Evolutionary conservation across 1,284 basidiomycete species (phyloP), one percentile per base, ranked within the genome.

Genomic region (Omphalotus olearius): DNA sequence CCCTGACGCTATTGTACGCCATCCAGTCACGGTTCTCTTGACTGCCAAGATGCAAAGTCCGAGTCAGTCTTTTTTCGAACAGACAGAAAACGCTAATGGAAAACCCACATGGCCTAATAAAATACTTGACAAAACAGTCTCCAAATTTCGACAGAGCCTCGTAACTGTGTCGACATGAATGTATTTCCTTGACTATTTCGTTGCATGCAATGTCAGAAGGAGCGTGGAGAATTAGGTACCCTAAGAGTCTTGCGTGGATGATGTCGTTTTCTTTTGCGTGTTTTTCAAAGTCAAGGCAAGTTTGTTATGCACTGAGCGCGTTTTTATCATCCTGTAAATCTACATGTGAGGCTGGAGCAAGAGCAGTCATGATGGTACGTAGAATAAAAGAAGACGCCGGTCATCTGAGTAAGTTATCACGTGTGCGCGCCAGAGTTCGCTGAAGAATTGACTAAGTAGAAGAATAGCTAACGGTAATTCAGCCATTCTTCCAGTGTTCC

Each of bases 101-200:
- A 16, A 30, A 50, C 56, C 57, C 45, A 59, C 56, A 56, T 17
- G 42, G 30, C 36, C 57, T 45, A 45, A 59, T 52, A 49, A 54
- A 56, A 16, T 42, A 44, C n/a, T 57, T 38, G 6, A 54, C 23
- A 30, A 51, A 55, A 26, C 28, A 37, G 17, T 52, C 23, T 25
- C 50, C 54, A 11, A 56, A 28, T 23, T 35, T 26, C n/a, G 23
- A 28, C 25, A 58, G 50, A 5, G 6, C 30, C 13, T 26, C 20
- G 5, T 51, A 30, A 36, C 47, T 50, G 25, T 28, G 17, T 7
- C 50, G 35, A 42, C 54, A 59, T 16, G 53, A 47, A 37, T 52
- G 16, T 28, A 55, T 51, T 23, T 16, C 46, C n/a, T 50, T 30
- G 11, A 26, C 43, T 25, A 57, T 20, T 20, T 56, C 47, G 4